Evolutionary conservation across 331 rosid genomes (phyloP), one percentile per base, ranked within the genome.

Genomic region (Prunus yedoensis): DNA sequence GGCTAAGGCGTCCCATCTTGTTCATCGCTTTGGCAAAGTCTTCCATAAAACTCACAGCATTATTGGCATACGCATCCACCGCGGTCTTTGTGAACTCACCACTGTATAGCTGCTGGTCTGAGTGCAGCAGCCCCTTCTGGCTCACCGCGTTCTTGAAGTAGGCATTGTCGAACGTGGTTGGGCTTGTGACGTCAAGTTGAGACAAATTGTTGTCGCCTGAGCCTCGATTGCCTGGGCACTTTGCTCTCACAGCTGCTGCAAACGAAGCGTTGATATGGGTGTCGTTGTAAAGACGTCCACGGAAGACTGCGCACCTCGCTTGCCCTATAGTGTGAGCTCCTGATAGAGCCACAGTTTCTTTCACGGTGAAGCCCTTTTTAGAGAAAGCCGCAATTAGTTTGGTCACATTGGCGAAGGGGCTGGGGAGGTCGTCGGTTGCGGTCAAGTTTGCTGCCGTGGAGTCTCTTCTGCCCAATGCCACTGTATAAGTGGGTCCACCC

Each of bases 271-370:
- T 83, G 53, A 92, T 89, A 85, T 86, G 83, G 41, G 78, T 71
- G 21, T 88, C 90, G 12, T 89, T 85, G 87, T 90, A 89, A 4
- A 93, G 84, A 67, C 92, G 82, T 20, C 77, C 1, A 52, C 87
- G 74, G 50, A 92, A 92, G 20, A 2, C 32, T 15, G 41, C 2
- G 70, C 98, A 90, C 60, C 74, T 65, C 0, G 89, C 88, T 83
- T 90, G 86, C 0, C 96, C 96, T 18, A 94, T 87, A 25, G 98
- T 85, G 73, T 93, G 98, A 0, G 89, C 20, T 8, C 95, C 93
- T 80, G 93, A 89, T 12, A 91, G 91, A 56, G 91, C 90, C 10
- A 88, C 95, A 25, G 86, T 1, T 74, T 91, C 93, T 57, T 83
- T 60, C 3, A 87, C 16, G 0, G 74, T 54, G 78, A 92, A 90